Evolutionary conservation across 2,329 filamentous ascomycete genomes (phyloP).

Genomic region (Botryosphaeria dothidea): DNA sequence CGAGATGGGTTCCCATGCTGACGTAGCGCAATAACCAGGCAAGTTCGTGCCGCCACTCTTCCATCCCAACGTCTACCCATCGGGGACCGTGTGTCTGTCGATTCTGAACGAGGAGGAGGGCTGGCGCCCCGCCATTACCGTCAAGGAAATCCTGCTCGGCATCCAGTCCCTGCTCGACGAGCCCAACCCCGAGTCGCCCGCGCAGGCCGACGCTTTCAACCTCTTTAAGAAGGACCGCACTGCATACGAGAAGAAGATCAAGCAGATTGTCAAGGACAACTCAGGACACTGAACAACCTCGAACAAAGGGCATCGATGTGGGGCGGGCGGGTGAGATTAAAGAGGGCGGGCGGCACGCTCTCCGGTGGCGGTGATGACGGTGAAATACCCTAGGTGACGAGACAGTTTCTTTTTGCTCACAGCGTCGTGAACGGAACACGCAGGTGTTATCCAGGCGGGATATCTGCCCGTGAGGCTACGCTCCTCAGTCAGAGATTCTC

Average conservation of each 20-base stretch:
- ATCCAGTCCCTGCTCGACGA: slow-evolving; percentile 96
- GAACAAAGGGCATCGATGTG: neutral
- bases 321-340: neutral
- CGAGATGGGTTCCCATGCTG: neutral
- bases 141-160: slow-evolving; percentile 94
- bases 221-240: slow-evolving; percentile 86
- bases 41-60: slow-evolving; percentile 96
- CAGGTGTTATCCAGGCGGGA: too few species aligned
- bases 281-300: slow-evolving; percentile 42
- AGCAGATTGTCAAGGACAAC: slow-evolving; percentile 85
- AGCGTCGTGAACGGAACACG: too few species aligned
- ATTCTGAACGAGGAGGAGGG: slow-evolving; percentile 98
- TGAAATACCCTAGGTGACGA: neutral
- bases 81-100: slow-evolving; percentile 93
- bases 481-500: too few species aligned
- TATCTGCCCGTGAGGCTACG: too few species aligned
- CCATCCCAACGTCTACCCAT: slow-evolving; percentile 98
- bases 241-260: slow-evolving; percentile 88
- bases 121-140: slow-evolving; percentile 97
- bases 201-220: slow-evolving; percentile 96
- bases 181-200: slow-evolving; percentile 94
- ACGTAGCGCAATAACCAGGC: slow-evolving; percentile 60
- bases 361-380: neutral
- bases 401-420: neutral
- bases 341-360: neutral